Evolutionary conservation across 2,329 filamentous ascomycete species (phyloP).

Genomic region (Claviceps arundinis): DNA sequence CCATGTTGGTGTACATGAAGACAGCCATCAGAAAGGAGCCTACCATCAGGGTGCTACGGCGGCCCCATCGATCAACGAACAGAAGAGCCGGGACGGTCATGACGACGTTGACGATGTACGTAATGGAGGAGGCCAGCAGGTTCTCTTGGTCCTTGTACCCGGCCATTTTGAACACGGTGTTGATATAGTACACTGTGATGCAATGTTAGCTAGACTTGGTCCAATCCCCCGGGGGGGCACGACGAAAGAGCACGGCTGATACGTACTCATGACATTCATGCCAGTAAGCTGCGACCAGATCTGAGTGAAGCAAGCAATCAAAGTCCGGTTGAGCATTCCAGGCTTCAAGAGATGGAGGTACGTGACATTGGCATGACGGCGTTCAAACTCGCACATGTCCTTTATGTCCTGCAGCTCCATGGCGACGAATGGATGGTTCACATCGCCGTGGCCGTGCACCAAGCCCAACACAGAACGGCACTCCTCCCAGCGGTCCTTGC

Average conservation of each 20-base stretch:
- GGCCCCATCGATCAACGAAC: conserved; percentile 64
- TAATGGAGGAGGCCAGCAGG: conserved; percentile 40
- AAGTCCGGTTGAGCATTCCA: conserved; percentile 43
- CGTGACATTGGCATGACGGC: conserved; percentile 52
- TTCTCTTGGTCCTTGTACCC: conserved; percentile 32
- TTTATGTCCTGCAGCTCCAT: conserved; percentile 61
- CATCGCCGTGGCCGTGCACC: conserved; percentile 54
- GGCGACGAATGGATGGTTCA: conserved; percentile 49
- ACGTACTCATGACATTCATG: conserved; percentile 45
- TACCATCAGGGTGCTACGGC: conserved; percentile 52
- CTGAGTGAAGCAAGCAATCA: conserved; percentile 38
- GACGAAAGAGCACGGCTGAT: not conserved
- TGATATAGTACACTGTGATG: conserved; percentile 47
- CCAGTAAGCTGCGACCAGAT: conserved; percentile 44
- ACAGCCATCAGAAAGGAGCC: conserved; percentile 53
- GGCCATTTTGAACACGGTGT: conserved; percentile 26
- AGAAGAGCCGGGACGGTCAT: conserved; percentile 67
- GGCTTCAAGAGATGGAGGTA: conserved; percentile 62
- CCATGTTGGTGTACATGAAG: conserved; percentile 43
- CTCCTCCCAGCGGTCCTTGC: conserved; percentile 47
- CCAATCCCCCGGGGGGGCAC: too few species aligned
- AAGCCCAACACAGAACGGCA: conserved; percentile 38
- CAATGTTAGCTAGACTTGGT: not conserved
- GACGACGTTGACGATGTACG: conserved; percentile 62
- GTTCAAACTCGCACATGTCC: conserved; percentile 61